Evolutionary conservation across 1,284 basidiomycete genomes (phyloP).

Genomic region (Sphaerobolus stellatus): DNA sequence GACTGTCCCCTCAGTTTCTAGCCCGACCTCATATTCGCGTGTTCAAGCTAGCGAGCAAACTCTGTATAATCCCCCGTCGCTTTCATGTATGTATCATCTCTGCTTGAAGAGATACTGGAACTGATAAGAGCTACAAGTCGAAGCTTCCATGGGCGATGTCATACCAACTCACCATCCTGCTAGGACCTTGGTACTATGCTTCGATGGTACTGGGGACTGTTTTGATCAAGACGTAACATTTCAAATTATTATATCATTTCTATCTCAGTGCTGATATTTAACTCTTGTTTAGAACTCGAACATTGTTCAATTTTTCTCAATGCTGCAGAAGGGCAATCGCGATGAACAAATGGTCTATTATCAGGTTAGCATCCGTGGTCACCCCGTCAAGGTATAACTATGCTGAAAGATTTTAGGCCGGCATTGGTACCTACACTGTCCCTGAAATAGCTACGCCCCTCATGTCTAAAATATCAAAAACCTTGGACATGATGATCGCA

Average conservation of each 20-base stretch:
- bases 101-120: too few species aligned
- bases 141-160: not conserved
- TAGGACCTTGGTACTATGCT: constrained; percentile 53
- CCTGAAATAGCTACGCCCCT: constrained; percentile 45
- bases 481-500: constrained; percentile 49
- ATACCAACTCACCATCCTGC: constrained; percentile 33
- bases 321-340: constrained; percentile 53
- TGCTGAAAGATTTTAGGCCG: constrained; percentile 34
- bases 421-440: constrained; percentile 55
- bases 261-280: not conserved
- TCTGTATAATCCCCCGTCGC: too few species aligned
- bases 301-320: constrained; percentile 47
- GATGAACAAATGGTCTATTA: constrained; percentile 60
- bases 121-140: too few species aligned
- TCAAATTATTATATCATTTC: not conserved
- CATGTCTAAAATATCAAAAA: constrained; percentile 39
- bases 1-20: too few species aligned
- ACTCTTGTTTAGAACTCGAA: constrained; percentile 43
- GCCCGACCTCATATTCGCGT: too few species aligned
- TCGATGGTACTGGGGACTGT: constrained; percentile 59
- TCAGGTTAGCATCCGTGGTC: constrained; percentile 40
- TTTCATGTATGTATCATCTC: too few species aligned
- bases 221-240: constrained; percentile 49
- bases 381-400: not conserved
- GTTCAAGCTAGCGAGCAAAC: too few species aligned